Percentiles rank a stretch among this genome's conserved stretches.
Evolutionary conservation across 139 green algal genomes (phyloP).

Genomic region (Pycnococcus provasolii): DNA sequence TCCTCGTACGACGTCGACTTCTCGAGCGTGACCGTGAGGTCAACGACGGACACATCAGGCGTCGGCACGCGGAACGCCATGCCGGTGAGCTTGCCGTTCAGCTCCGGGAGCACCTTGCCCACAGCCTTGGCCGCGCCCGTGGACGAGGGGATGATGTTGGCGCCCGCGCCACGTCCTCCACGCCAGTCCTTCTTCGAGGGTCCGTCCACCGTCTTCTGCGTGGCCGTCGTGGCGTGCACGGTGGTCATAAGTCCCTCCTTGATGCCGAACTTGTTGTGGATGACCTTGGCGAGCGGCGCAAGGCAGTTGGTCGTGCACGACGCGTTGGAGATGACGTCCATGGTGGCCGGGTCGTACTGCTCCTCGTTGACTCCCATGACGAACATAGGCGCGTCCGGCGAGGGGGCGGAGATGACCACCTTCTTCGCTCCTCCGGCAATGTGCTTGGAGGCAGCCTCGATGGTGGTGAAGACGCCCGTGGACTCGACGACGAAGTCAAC

Average conservation of each 20-base stretch:
- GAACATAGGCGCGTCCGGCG: conserved; percentile 82
- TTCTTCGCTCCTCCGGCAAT: conserved; percentile 82
- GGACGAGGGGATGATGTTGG: conserved; percentile 96
- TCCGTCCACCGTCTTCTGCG: conserved; percentile 94
- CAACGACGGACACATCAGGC: conserved; percentile 89
- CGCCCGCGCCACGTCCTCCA: conserved; percentile 68
- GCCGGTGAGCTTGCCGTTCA: conserved; percentile 96
- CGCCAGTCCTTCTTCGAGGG: conserved; percentile 95
- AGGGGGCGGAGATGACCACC: conserved; percentile 88
- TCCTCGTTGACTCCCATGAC: conserved; percentile 89
- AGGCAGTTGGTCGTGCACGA: conserved; percentile 97
- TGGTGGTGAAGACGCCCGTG: conserved; percentile 86
- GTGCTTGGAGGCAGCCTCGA: conserved; percentile 52
- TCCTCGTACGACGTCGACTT: conserved; percentile 84
- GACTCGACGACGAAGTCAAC: conserved; percentile 80
- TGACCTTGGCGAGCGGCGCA: conserved; percentile 73
- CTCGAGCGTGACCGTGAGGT: conserved; percentile 78
- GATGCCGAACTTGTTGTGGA: conserved; percentile 55
- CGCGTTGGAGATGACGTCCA: conserved; percentile 57
- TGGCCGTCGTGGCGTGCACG: conserved; percentile 86
- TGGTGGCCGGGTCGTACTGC: conserved; percentile 59
- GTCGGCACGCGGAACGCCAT: conserved; percentile 97
- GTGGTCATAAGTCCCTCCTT: conserved; percentile 86
- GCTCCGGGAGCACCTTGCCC: conserved; percentile 76
- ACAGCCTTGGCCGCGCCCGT: conserved; percentile 88